phyloP scores from a whole-genome alignment of 306 rosid genomes.

The Vigna unguiculata region DNA sequence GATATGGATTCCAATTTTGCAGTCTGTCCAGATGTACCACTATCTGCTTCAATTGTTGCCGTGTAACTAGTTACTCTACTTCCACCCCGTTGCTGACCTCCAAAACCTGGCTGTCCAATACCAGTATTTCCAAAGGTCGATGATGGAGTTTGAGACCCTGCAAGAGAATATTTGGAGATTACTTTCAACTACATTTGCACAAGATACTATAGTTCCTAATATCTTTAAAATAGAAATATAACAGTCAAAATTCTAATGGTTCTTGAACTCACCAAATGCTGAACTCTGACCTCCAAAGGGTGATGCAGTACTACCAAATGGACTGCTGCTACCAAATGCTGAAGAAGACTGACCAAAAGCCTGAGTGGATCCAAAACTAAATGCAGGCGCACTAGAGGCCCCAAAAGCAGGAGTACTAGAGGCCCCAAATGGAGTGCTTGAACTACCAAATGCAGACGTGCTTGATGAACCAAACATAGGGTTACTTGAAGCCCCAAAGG shows the following conservation, averaged over 20 bases:
- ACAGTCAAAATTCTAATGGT: constrained; percentile 19
- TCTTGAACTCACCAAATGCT: constrained; percentile 71
- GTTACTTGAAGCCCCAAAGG: constrained; percentile 76
- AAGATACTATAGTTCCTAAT: background rate
- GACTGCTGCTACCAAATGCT: constrained; percentile 77
- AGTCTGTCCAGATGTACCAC: constrained; percentile 64
- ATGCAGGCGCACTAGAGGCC: constrained; percentile 72
- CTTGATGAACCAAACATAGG: constrained; percentile 63
- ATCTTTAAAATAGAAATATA: constrained; percentile 36
- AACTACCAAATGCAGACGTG: constrained; percentile 61
- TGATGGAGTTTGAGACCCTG: constrained; percentile 78
- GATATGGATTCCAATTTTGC: constrained; percentile 92
- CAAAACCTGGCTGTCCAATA: constrained; percentile 76
- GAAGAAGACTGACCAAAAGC: constrained; percentile 82
- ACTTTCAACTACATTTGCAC: constrained; percentile 21
- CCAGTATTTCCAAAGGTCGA: constrained; percentile 66
- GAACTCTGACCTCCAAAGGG: constrained; percentile 87
- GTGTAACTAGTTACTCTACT: constrained; percentile 76
- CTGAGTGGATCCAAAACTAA: constrained; percentile 67
- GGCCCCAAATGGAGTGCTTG: constrained; percentile 69
- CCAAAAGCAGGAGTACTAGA: constrained; percentile 79
- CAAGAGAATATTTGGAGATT: constrained; percentile 35
- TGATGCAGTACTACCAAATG: constrained; percentile 66
- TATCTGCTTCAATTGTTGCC: constrained; percentile 78
- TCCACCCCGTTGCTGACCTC: constrained; percentile 87